phyloP scores from a whole-genome alignment of 1,284 basidiomycete genomes.

The Apiotrichum siamense region DNA sequence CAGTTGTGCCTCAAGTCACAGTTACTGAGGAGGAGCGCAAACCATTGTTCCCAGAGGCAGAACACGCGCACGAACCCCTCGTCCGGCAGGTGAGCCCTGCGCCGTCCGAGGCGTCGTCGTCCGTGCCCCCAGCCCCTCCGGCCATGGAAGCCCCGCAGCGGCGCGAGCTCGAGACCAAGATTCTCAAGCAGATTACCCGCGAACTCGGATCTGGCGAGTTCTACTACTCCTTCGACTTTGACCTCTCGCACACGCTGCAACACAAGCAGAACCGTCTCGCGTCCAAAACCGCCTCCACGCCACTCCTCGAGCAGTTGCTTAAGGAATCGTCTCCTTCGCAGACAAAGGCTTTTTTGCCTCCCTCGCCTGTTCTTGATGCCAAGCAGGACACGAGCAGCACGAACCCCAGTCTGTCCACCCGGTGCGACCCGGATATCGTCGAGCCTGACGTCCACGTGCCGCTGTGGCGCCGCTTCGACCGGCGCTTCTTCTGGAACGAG shows the following conservation, averaged over 20 bases:
- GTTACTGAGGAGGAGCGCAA: neutral
- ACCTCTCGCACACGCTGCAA: slow-evolving; percentile 51
- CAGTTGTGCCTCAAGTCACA: neutral
- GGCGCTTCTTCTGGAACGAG: slow-evolving; percentile 54
- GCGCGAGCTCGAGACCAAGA: slow-evolving; percentile 45
- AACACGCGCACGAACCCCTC: neutral
- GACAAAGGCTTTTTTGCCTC: slow-evolving; percentile 18
- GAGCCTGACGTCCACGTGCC: slow-evolving; percentile 50
- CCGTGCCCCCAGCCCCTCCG: slow-evolving; percentile 4
- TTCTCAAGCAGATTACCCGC: slow-evolving; percentile 42
- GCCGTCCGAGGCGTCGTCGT: neutral
- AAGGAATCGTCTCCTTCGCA: slow-evolving; percentile 7
- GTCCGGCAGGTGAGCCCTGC: neutral
- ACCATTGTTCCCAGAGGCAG: neutral
- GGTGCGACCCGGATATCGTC: slow-evolving; percentile 24
- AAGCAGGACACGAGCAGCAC: neutral
- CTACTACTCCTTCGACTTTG: slow-evolving; percentile 51
- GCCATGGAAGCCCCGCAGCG: slow-evolving; percentile 33
- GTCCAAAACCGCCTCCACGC: slow-evolving; percentile 17
- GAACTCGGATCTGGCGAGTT: slow-evolving; percentile 44
- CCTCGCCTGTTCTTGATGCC: slow-evolving; percentile 1
- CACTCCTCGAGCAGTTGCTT: slow-evolving; percentile 27
- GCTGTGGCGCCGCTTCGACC: slow-evolving; percentile 50
- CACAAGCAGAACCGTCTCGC: slow-evolving; percentile 45
- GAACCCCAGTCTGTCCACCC: neutral